Base-by-base conservation (phyloP, 768 basidiomycete species). In the Tulasnella sp. region DNA sequence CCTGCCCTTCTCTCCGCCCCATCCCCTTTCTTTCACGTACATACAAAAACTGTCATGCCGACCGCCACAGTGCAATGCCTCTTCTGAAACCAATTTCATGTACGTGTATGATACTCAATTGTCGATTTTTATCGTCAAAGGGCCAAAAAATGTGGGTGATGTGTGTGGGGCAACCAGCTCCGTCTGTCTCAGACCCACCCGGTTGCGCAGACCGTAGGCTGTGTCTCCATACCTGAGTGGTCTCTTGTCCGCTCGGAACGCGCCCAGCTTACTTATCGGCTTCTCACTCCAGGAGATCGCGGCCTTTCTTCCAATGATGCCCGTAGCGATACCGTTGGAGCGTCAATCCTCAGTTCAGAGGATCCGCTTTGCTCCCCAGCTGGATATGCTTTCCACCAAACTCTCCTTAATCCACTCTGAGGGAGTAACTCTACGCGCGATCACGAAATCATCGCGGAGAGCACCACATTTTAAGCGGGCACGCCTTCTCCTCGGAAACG, bases 241-340 rank as follows among this genome's bases (percentile, higher is more conserved):
- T 64, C 58, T 64, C 58, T 64, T 64, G 58, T 64, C 58, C 58
- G 58, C 31, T 64, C 58, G 58, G 58, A 64, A 64, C 58, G 58
- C 58, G 58, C 58, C 31, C 58, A 64, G 58, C 58, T n/a, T 64
- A 34, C 58, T 34, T 25, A 64, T 64, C 58, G 58, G 58, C 58
- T 64, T 64, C 58, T 64, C 58, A 64, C 58, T 64, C 58, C 58
- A 64, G 58, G 15, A 14, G 25, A 29, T 64, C 58, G 25, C 58
- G 58, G 58, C 29, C 58, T 58, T 64, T n/a, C 25, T 29, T 64
- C 58, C 58, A 64, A 17, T 14, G 58, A 64, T 64, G 25, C 58
- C 49, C 58, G 31, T 25, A 64, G 58, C 25, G 25, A 25, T 64
- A 64, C 58, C 58, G 25, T 64, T 64, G 58, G 58, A 64, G 58